These are phyloP conservation scores for Termitomyces sp. DNA, from an alignment of 768 basidiomycete genomes.

Conservation along the genomic window DNA sequence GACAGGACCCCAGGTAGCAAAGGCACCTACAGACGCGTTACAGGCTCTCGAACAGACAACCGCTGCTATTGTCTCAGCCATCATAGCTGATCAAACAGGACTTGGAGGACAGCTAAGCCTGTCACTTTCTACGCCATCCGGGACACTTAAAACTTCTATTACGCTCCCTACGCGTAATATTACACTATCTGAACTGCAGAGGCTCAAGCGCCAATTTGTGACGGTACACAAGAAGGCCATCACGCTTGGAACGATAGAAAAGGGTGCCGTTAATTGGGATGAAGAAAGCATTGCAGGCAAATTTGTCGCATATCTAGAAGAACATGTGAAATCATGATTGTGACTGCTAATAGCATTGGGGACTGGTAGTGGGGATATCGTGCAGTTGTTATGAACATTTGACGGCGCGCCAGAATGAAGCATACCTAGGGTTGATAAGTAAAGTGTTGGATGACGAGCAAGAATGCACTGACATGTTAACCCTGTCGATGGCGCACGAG, in stretches of 20 bases:
- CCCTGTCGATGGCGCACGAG: conserved; percentile 55
- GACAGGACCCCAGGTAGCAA: conserved; percentile 52
- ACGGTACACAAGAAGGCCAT: conserved; percentile 87
- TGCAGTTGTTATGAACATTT: conserved; percentile 17
- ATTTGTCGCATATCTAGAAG: conserved; percentile 71
- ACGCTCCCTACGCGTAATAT: conserved; percentile 67
- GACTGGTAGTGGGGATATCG: background rate
- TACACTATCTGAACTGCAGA: conserved; percentile 85
- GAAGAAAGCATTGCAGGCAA: conserved; percentile 68
- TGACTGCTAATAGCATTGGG: background rate
- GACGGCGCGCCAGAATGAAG: conserved; percentile 33
- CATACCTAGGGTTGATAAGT: conserved; percentile 27
- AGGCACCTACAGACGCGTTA: conserved; percentile 86
- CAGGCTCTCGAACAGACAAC: conserved; percentile 83
- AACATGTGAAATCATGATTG: conserved; percentile 52
- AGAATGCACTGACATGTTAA: conserved; percentile 57
- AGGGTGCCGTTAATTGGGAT: conserved; percentile 74
- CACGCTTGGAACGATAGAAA: conserved; percentile 77
- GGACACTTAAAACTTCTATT: conserved; percentile 44
- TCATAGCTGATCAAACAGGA: conserved; percentile 62
- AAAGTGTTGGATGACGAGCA: background rate
- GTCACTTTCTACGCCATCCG: conserved; percentile 39
- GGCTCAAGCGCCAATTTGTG: conserved; percentile 90
- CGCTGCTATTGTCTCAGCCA: conserved; percentile 62
- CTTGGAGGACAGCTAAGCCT: conserved; percentile 54